These are phyloP conservation scores for Rubus parviflorus DNA, from an alignment of 306 rosid species.

Conservation along the genomic window DNA sequence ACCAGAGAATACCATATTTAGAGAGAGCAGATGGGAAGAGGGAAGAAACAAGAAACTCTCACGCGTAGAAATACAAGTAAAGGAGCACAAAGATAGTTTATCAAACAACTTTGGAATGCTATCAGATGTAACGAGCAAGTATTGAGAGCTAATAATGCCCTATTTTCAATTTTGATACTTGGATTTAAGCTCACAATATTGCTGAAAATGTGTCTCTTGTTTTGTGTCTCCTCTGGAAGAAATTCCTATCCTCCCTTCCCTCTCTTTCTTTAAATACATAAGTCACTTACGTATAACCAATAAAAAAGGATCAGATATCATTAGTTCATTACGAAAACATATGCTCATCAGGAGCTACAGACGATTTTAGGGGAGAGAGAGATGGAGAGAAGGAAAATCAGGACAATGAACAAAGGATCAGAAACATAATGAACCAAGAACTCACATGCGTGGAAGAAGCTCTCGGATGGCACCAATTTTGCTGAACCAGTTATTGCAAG, in stretches of 20 bases:
- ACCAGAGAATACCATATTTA: constrained; percentile 16
- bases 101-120: constrained; percentile 2
- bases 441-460: constrained; percentile 99
- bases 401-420: not conserved
- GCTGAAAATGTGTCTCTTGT: not conserved
- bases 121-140: not conserved
- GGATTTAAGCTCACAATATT: not conserved
- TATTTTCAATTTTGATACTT: not conserved
- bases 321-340: not conserved
- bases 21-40: not conserved
- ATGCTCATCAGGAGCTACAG: not conserved
- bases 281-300: not conserved
- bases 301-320: not conserved
- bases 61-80: not conserved
- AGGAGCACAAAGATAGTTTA: not conserved
- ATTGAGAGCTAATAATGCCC: not conserved
- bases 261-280: not conserved
- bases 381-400: not conserved
- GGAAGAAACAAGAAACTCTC: constrained; percentile 11
- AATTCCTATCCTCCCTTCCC: not conserved
- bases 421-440: constrained; percentile 21
- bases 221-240: not conserved
- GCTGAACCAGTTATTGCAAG: constrained; percentile 92
- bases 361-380: not conserved
- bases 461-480: constrained; percentile 91